Percentiles rank a stretch among this genome's conserved stretches.
Conservation (phyloP, 1,284 basidiomycete species). For the Malassezia nana region DNA sequence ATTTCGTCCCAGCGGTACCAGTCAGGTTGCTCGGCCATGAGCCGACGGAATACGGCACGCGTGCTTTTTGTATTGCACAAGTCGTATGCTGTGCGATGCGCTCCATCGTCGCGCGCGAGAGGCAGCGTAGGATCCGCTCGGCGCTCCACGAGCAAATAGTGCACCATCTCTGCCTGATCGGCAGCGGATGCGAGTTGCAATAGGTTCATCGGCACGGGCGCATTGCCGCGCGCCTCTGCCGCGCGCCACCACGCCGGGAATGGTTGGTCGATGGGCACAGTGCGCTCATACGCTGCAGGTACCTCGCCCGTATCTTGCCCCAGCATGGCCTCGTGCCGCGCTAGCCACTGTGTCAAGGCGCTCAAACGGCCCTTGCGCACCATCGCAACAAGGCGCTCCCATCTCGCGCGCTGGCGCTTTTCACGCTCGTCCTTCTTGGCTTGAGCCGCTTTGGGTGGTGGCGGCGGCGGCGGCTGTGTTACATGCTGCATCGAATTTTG, state of each 20-base stretch:
- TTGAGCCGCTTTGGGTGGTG: not conserved
- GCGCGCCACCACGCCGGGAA: slow-evolving; percentile 35
- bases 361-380: slow-evolving; percentile 71
- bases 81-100: slow-evolving; percentile 69
- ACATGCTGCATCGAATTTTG: not conserved
- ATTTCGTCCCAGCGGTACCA: slow-evolving; percentile 66
- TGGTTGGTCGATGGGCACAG: slow-evolving; percentile 22
- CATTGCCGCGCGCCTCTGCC: slow-evolving; percentile 18
- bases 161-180: slow-evolving; percentile 66
- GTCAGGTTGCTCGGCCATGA: slow-evolving; percentile 68
- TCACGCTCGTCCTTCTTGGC: slow-evolving; percentile 21
- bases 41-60: slow-evolving; percentile 76
- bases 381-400: slow-evolving; percentile 69
- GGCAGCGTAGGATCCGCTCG: slow-evolving; percentile 70
- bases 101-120: slow-evolving; percentile 45
- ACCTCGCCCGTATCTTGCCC: not conserved
- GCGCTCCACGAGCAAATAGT: slow-evolving; percentile 71
- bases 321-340: slow-evolving; percentile 60
- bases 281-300: not conserved
- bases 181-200: slow-evolving; percentile 67
- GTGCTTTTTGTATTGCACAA: slow-evolving; percentile 61
- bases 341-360: slow-evolving; percentile 67
- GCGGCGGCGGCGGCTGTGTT: slow-evolving; percentile 2
- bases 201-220: slow-evolving; percentile 53
- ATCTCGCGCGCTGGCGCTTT: slow-evolving; percentile 18